Base-by-base conservation (phyloP, 306 rosid species). In the Ormosia semicastrata region DNA sequence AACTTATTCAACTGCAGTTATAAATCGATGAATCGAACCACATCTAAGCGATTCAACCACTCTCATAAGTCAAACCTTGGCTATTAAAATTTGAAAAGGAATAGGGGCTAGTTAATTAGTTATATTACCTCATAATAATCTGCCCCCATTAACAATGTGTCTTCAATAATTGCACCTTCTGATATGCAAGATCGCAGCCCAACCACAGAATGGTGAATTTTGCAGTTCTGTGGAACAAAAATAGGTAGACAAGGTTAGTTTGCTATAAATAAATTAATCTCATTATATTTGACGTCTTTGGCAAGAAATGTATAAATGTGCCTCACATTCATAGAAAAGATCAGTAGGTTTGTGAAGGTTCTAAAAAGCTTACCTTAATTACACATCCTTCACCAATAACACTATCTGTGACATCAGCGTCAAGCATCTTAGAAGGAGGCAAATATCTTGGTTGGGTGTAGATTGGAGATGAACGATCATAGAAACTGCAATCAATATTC, bases 311-410 rank as follows among this genome's bases (percentile, higher is more conserved):
- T 52, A 53, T 11, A 80, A 46, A 34, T 79, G 37, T 33, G 69
- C 69, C 33, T 44, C 30, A 6, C 76, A 52, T 77, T 39, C 8
- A n/a, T 6, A 5, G 33, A 64, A 58, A 59, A 76, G 32, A 65
- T 58, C 6, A 18, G 65, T 12, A 62, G 17, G 56, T 17, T 17
- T 44, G 59, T 37, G 9, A 73, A 81, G 50, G 30, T 60, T 81
- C 47, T 73, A 33, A 72, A 64, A 64, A 70, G 54, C 52, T 81
- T 74, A 89, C 99, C 99, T 96, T 96, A 24, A 96, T 96, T 56
- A 96, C 99, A 75, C 99, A 96, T 58, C 99, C 99, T 86, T 96
- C 99, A 2, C 99, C 98, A 34, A 96, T 96, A 65, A 96, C 99
- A 78, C 98, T 96, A 58, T 96, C 98, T 0, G 99, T 93, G 84